These are phyloP conservation scores for Vitis amurensis DNA, from an alignment of 164 flowering plant species.

Conservation along the genomic window DNA sequence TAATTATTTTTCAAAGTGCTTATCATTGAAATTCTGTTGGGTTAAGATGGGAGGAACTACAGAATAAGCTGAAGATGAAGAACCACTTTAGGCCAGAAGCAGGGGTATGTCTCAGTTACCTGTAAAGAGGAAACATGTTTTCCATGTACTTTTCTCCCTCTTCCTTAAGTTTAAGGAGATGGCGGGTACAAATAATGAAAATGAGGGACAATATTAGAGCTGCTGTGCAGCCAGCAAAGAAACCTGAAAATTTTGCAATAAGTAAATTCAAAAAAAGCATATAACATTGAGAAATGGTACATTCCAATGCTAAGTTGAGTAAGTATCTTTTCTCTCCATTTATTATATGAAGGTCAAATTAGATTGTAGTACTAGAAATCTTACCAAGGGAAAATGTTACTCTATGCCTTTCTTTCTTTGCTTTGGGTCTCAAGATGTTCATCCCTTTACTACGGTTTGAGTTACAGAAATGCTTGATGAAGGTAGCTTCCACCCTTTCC, in stretches of 20 bases:
- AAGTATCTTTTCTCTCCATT: too few species aligned
- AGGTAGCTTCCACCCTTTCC: conserved; percentile 65
- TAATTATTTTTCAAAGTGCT: too few species aligned
- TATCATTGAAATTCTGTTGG: too few species aligned
- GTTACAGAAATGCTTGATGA: conserved; percentile 66
- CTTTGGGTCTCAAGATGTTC: conserved; percentile 43
- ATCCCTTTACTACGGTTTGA: conserved; percentile 64
- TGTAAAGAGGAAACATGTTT: conserved; percentile 73
- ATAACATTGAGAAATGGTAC: neutral
- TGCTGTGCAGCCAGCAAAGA: conserved; percentile 48
- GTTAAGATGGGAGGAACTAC: too few species aligned
- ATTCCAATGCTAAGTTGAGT: too few species aligned
- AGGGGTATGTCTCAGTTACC: conserved; percentile 23
- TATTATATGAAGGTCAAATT: too few species aligned
- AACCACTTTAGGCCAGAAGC: too few species aligned
- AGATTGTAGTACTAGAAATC: neutral
- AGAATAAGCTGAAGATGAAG: too few species aligned
- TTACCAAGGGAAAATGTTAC: conserved; percentile 53
- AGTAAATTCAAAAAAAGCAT: neutral
- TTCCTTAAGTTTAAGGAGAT: conserved; percentile 12
- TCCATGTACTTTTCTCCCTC: conserved; percentile 50
- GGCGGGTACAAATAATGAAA: conserved; percentile 36
- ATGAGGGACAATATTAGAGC: conserved; percentile 47
- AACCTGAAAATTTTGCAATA: conserved; percentile 33
- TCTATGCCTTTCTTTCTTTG: conserved; percentile 52